Base-by-base conservation (phyloP, 1,284 basidiomycete genomes). In the Rhodotorula sp. region DNA sequence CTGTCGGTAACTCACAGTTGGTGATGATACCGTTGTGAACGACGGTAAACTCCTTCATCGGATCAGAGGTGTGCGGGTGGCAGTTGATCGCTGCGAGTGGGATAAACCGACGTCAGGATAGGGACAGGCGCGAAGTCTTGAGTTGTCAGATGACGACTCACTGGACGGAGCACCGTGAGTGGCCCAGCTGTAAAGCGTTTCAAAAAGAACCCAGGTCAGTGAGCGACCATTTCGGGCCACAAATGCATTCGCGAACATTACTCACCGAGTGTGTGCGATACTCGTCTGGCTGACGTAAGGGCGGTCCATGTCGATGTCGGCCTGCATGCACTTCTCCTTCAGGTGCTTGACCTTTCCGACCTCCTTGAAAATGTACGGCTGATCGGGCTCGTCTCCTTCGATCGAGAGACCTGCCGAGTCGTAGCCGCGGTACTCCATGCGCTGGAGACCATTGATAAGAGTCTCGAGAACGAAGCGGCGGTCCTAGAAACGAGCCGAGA, bases 11-110 rank as follows among this genome's bases (percentile, higher is more conserved):
- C 69, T 20, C n/a, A 74, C 67, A 70, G 66, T 98, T 98, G 82
- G 96, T 99, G 79, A 99, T 95, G 81, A 99, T 99, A 82, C 96
- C 96, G 79, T 99, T 99, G 86, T 99, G 96, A 56, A 99, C 95
- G 77, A 99, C 85, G 70, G 88, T 88, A 84, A 99, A 99, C 80
- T 98, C 94, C 75, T 84, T 84, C 66, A 75, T 86, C 48, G 87
- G 84, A 80, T 97, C 94, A 51, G 91, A 92, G 77, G 89, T 89
- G 80, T 98, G 88, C 70, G 96, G 96, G 83, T 99, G 96, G 83
- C 95, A 99, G 84, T 99, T 99, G 78, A 86, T 81, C 65, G 89
- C 86, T 44, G 88, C 90, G 44, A 26, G 93, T 92, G 48, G 48
- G 6, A 57, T 6, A 48, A 12, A 42, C 10, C 2, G 22, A 6